Conservation (phyloP, 768 basidiomycete species). For the Psilocybe tampanensis region DNA sequence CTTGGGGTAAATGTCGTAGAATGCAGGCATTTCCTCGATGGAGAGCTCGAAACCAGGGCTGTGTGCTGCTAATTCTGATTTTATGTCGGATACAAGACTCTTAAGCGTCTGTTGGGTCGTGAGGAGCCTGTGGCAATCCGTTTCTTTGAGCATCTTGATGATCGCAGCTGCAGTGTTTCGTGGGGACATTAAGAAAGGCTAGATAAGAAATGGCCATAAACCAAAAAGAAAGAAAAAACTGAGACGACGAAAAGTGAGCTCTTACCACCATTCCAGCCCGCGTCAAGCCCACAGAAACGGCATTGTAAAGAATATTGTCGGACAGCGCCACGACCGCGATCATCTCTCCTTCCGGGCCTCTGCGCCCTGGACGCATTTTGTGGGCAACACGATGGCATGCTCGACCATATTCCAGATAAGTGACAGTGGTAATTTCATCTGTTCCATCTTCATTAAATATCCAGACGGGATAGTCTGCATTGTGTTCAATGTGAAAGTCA, state of each 20-base stretch:
- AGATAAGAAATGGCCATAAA: neutral
- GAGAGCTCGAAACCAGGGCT: slow-evolving; percentile 23
- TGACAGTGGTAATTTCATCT: slow-evolving; percentile 28
- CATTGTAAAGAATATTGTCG: slow-evolving; percentile 41
- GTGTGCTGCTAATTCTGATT: slow-evolving; percentile 16
- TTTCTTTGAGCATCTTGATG: slow-evolving; percentile 36
- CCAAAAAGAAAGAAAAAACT: neutral
- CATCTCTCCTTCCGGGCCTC: slow-evolving; percentile 32
- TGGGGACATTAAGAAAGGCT: slow-evolving; percentile 45
- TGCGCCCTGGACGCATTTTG: slow-evolving; percentile 34
- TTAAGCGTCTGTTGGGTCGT: slow-evolving; percentile 31
- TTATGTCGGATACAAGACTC: slow-evolving; percentile 31
- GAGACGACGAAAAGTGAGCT: too few species aligned
- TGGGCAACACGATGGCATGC: slow-evolving; percentile 47
- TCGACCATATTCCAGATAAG: slow-evolving; percentile 44
- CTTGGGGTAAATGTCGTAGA: slow-evolving; percentile 40
- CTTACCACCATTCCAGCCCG: slow-evolving; percentile 38
- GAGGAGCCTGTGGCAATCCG: slow-evolving; percentile 40
- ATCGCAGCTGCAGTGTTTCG: slow-evolving; percentile 38
- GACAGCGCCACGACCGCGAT: slow-evolving; percentile 39
- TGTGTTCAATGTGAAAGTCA: slow-evolving; percentile 37
- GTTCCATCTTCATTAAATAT: slow-evolving; percentile 27
- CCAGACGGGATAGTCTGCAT: slow-evolving; percentile 32
- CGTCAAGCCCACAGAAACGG: slow-evolving; percentile 39
- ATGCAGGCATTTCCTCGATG: slow-evolving; percentile 34